These are phyloP conservation scores for Fusarium multiceps DNA, from an alignment of 2,329 filamentous ascomycete genomes.

Conservation along the genomic window DNA sequence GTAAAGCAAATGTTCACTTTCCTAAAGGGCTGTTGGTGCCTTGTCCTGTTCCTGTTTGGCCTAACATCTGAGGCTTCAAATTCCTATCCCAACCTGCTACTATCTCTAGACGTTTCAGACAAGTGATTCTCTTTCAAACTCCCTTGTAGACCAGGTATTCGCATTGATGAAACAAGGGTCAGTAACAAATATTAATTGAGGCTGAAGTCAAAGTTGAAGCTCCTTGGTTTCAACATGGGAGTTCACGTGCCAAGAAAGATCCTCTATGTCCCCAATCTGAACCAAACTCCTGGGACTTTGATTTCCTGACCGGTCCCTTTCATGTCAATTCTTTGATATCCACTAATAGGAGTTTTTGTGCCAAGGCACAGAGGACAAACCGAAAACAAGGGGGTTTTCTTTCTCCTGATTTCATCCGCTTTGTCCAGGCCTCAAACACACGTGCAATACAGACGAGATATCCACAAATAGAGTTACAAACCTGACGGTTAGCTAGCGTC, in stretches of 20 bases:
- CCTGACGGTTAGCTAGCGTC: slow-evolving; percentile 28
- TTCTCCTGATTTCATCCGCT: slow-evolving; percentile 3
- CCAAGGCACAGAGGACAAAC: not conserved
- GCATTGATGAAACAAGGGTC: slow-evolving; percentile 30
- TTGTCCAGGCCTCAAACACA: slow-evolving; percentile 1
- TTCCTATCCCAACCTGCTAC: slow-evolving; percentile 8
- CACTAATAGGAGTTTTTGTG: not conserved
- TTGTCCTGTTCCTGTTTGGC: not conserved
- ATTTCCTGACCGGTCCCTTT: not conserved
- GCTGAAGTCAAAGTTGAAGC: slow-evolving; percentile 5
- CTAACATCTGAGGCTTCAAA: slow-evolving; percentile 10
- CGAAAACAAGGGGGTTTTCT: not conserved
- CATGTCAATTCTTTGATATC: not conserved
- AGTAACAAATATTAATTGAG: slow-evolving; percentile 7
- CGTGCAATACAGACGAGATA: not conserved
- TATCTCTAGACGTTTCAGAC: slow-evolving; percentile 23
- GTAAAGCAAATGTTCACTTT: slow-evolving; percentile 18
- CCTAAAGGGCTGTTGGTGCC: slow-evolving; percentile 9
- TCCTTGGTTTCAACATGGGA: slow-evolving; percentile 26
- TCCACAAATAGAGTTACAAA: slow-evolving; percentile 27
- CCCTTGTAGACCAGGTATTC: slow-evolving; percentile 20
- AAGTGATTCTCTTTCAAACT: slow-evolving; percentile 17
- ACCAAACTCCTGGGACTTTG: not conserved
- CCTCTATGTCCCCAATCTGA: slow-evolving; percentile 14
- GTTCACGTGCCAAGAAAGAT: slow-evolving; percentile 23